Evolutionary conservation across 176 grass and related monocot genomes (phyloP), one percentile per base, ranked within the genome.

Genomic region (Calamus simplicifolius): DNA sequence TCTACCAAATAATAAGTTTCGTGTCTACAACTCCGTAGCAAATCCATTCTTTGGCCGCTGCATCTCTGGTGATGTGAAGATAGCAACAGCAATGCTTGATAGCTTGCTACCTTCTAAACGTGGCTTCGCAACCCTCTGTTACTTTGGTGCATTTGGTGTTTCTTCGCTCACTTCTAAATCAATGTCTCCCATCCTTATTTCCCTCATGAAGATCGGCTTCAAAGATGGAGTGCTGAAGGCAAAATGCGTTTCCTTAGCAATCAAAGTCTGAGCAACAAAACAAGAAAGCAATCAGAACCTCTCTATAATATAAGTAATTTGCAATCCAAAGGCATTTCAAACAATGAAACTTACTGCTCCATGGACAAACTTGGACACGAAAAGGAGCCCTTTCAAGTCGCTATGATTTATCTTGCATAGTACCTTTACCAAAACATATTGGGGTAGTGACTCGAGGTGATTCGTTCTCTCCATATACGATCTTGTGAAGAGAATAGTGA

Each of bases 341-440:
- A 43, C 3, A 13, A 13, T 43, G 35, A 43, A 43, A 43, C 84
- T 5, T 83, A 98, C 93, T 8, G 84, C 93, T 83, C 70, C 61
- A 62, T 68, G 78, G 48, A 98, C 69, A 59, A 81, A 73, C 51
- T 98, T 98, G 0, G 93, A 98, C 8, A 92, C 93, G 0, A 92
- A 58, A 18, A 98, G 51, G 0, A 98, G 87, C 70, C 85, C 84
- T 66, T 30, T 87, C 63, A 98, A 38, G 55, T 98, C 93, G 64
- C 75, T 75, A 25, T 90, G 69, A 53, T 92, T 73, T 49, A 88
- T 84, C 75, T 83, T 89, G 52, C 76, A 89, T 31, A 98, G 1
- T 69, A 83, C 53, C 62, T 80, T 81, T 43, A 98, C 94, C 88
- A 98, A 52, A 27, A 98, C 59, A 61, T 98, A 81, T 52, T 80